Base-by-base conservation (phyloP, 1,284 basidiomycete genomes). In the Coniferiporia sulphurascens region DNA sequence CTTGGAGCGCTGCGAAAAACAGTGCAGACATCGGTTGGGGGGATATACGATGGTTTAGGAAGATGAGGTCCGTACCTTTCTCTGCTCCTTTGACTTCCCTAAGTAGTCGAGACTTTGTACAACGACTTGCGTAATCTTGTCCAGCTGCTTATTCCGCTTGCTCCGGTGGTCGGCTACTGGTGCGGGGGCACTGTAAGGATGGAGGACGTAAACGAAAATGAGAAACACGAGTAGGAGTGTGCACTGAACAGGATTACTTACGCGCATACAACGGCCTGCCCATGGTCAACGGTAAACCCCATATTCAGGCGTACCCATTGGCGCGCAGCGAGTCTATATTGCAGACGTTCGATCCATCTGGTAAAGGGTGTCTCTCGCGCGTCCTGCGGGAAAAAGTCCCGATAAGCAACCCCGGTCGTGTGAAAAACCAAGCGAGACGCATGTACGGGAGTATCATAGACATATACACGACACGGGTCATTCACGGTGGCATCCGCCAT, bases 391-490 rank as follows among this genome's bases (percentile, higher is more conserved):
- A n/a, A 21, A 1, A 48, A n/a, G 48, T 17, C 4, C 5, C 1
- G n/a, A 32, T 41, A 43, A 53, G 13, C 34, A 36, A 36, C n/a
- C n/a, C 22, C 10, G 27, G 45, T 13, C 10, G 7, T 8, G 19
- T 1, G 17, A n/a, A 7, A 54, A 10, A 19, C 1, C 4, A 13
- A 15, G 43, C 36, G 17, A 21, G 13, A n/a, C n/a, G n/a, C n/a
- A 61, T 60, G n/a, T 21, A 63, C 62, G 22, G 62, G 56, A 32
- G 62, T 59, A 36, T 62, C 53, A 4, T 53, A 34, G 4, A 51
- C 36, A 34, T 63, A 63, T 21, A 43, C 27, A 3, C 4, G 13
- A 12, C 61, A 13, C 2, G 62, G 62, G 34, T 63, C 62, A 32
- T 61, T 4, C 38, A 27, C 56, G 13, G 35, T 43, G 8, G 56